These are phyloP conservation scores for Trichoderma polysporum DNA, from an alignment of 2,329 filamentous ascomycete species.

Conservation along the genomic window DNA sequence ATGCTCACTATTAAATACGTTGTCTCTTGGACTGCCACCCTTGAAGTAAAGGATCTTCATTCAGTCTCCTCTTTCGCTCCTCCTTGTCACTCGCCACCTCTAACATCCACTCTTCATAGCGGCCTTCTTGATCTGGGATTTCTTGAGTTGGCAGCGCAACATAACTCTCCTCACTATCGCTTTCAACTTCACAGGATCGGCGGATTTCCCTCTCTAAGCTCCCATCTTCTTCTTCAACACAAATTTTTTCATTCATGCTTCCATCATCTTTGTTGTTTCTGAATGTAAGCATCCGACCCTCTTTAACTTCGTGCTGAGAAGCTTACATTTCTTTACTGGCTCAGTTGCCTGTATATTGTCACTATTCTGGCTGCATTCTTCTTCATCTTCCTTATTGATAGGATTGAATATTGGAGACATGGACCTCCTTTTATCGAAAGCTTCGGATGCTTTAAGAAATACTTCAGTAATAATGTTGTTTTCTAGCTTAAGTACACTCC, in stretches of 20 bases:
- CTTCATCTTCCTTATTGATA: background rate
- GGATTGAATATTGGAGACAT: background rate
- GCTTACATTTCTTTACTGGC: background rate
- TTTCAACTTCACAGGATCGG: background rate
- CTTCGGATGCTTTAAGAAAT: background rate
- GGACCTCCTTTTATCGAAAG: background rate
- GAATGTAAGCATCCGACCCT: background rate
- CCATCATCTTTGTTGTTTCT: background rate
- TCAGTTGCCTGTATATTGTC: background rate
- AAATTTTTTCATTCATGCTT: background rate
- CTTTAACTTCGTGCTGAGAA: background rate
- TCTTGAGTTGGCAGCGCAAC: background rate
- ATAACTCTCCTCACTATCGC: background rate
- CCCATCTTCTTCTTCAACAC: background rate
- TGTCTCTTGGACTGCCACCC: no score
- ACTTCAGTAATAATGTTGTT: background rate
- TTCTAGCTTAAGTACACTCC: background rate
- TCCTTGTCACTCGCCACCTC: no score
- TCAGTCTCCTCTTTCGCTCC: no score
- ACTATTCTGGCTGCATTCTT: background rate
- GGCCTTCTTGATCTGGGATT: no score
- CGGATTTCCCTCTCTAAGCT: background rate
- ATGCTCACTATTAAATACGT: no score
- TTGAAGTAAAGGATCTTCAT: no score
- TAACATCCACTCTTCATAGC: no score